Evolutionary conservation across 305 asterid species (phyloP).

Genomic region (Rubia balearica): DNA sequence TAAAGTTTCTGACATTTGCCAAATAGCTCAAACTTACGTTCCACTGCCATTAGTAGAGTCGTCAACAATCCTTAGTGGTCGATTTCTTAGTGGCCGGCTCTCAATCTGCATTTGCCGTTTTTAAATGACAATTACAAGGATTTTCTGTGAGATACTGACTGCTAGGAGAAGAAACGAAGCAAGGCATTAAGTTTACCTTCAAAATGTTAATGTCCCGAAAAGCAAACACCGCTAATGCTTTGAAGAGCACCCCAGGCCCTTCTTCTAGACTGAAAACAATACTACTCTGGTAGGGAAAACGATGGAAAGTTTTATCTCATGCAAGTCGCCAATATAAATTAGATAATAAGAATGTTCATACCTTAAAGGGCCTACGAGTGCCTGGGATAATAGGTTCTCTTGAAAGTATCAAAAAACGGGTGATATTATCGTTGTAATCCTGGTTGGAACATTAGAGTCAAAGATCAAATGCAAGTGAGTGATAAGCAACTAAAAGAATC

Average conservation of each 20-base stretch:
- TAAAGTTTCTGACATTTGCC: too few relatives aligned
- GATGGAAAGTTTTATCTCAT: slow-evolving; percentile 7
- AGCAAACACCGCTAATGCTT: slow-evolving; percentile 78
- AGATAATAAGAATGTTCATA: slow-evolving; percentile 20
- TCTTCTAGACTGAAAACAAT: slow-evolving; percentile 76
- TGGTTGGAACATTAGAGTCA: slow-evolving; percentile 29
- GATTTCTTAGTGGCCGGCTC: slow-evolving; percentile 70
- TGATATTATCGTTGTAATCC: slow-evolving; percentile 59
- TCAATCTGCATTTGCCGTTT: slow-evolving; percentile 47
- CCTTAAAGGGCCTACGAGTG: slow-evolving; percentile 61
- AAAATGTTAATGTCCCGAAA: slow-evolving; percentile 59
- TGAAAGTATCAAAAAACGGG: slow-evolving; percentile 75
- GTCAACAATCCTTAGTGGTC: slow-evolving; percentile 68
- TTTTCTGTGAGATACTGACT: neutral
- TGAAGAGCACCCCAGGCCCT: slow-evolving; percentile 84
- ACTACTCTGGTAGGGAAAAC: slow-evolving; percentile 50
- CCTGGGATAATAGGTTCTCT: slow-evolving; percentile 85
- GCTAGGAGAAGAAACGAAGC: slow-evolving; percentile 28
- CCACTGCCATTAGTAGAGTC: slow-evolving; percentile 48
- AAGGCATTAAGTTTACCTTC: slow-evolving; percentile 38
- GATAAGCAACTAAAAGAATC: neutral
- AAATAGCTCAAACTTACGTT: slow-evolving; percentile 50
- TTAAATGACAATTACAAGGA: slow-evolving; percentile 8
- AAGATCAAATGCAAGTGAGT: slow-evolving; percentile 18
- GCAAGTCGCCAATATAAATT: slow-evolving; percentile 1